Conservation (phyloP, 345 rosid species). For the Turnera subulata region DNA sequence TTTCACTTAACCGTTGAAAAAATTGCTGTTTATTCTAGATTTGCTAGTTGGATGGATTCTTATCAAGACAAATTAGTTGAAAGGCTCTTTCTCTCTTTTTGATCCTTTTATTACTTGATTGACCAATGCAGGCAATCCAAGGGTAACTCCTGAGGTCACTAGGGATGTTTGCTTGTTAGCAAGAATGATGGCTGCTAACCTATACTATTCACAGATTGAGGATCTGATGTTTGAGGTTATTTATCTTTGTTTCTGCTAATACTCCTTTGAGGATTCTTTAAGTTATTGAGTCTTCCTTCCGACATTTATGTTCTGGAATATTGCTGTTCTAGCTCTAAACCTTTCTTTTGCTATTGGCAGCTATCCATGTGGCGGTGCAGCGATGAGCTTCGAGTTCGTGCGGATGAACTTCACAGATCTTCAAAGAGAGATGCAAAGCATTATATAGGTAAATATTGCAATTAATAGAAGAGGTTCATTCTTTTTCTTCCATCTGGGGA, state of each 20-base stretch:
- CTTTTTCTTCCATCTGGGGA: too few species aligned
- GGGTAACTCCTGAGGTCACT: conserved; percentile 99
- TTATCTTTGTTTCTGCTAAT: too few species aligned
- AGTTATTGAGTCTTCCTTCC: too few species aligned
- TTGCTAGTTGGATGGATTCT: too few species aligned
- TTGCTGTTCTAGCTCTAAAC: too few species aligned
- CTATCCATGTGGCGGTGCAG: conserved; percentile 99
- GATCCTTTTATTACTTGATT: background rate
- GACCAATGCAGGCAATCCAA: conserved; percentile 86
- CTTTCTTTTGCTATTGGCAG: conserved; percentile 38
- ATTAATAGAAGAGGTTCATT: too few species aligned
- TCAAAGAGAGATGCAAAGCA: conserved; percentile 93
- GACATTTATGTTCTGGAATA: too few species aligned
- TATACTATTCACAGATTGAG: conserved; percentile 90
- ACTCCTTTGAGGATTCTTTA: too few species aligned
- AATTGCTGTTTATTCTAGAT: too few species aligned
- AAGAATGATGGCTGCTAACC: conserved; percentile 98
- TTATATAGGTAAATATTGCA: conserved; percentile 60
- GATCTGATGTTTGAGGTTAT: conserved; percentile 99
- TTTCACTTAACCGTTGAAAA: too few species aligned
- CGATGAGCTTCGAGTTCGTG: conserved; percentile 80
- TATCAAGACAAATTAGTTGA: too few species aligned
- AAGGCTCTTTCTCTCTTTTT: too few species aligned
- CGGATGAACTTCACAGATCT: conserved; percentile 69
- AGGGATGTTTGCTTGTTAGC: conserved; percentile 98